Evolutionary conservation across 129 eudicot species (phyloP), one percentile per base, ranked within the genome.

Genomic region (Pittosporum tobira): DNA sequence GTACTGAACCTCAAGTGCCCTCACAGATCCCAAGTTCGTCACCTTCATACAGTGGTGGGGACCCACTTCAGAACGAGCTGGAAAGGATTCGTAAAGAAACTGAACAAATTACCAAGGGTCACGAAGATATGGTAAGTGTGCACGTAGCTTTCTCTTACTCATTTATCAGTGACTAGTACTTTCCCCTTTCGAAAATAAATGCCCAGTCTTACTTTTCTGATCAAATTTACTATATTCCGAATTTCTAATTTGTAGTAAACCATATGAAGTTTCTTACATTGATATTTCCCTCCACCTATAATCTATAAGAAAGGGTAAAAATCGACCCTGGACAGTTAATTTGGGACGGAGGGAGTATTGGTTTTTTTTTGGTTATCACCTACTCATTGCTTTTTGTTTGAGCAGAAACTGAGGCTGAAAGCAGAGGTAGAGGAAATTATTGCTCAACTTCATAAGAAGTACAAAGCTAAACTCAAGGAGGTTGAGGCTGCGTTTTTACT

Each of bases 21-120:
- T 57, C 71, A 44, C 62, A 48, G 20, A 46, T 61, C 50, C 21
- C 71, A 29, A 29, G 48, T 58, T 56, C n/a, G n/a, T n/a, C 11
- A 20, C 25, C 71, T 57, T 25, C 28, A 15, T 48, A 49, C 22
- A 44, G 70, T 52, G 79, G n/a, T n/a, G n/a, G n/a, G n/a, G n/a
- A 84, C 28, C 95, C 97, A 21, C 95, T 89, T 65, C 76, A 61
- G 57, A 64, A 50, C 46, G 97, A 84, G 73, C 18, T 70, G 51
- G 88, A 79, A 14, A 77, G 77, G 58, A 44, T 89, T 38, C 46
- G 44, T 22, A 82, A 67, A 66, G 77, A 79, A 49, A 67, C 27
- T 26, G 75, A 67, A 26, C 63, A 66, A 37, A 44, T 63, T 54
- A 36, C 28, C 54, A 75, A 76, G 59, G 45, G 15, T 34, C 80